These are phyloP conservation scores for Cyclospora cayetanensis DNA, from an alignment of 169 alveolate genomes.

Conservation along the genomic window DNA sequence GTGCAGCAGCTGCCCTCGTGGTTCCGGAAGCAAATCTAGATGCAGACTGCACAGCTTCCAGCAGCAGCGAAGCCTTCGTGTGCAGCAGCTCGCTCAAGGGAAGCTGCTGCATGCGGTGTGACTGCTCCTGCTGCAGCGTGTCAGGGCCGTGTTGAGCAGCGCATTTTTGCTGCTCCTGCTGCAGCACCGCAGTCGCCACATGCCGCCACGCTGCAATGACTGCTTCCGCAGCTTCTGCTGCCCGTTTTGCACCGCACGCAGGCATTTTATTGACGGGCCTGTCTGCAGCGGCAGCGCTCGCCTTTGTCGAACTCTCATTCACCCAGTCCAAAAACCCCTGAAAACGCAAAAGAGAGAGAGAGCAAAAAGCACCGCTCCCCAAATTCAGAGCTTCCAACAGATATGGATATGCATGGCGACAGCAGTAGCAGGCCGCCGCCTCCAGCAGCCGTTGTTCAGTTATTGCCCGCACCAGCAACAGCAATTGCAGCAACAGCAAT, in stretches of 20 bases:
- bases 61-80: neutral
- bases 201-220: neutral
- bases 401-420: neutral
- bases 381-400: neutral
- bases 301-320: neutral
- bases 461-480: neutral
- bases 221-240: conserved; percentile 46
- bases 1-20: conserved; percentile 16
- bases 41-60: neutral
- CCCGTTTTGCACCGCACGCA: neutral
- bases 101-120: neutral
- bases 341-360: neutral
- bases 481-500: neutral
- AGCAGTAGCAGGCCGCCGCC: neutral
- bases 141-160: no score
- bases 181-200: neutral
- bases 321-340: neutral
- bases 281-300: neutral
- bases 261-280: neutral
- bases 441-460: neutral
- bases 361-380: neutral
- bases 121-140: neutral
- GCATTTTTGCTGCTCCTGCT: neutral
- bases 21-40: neutral
- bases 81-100: neutral